These are phyloP conservation scores for Quercus suber DNA, from an alignment of 306 rosid species.

Conservation along the genomic window DNA sequence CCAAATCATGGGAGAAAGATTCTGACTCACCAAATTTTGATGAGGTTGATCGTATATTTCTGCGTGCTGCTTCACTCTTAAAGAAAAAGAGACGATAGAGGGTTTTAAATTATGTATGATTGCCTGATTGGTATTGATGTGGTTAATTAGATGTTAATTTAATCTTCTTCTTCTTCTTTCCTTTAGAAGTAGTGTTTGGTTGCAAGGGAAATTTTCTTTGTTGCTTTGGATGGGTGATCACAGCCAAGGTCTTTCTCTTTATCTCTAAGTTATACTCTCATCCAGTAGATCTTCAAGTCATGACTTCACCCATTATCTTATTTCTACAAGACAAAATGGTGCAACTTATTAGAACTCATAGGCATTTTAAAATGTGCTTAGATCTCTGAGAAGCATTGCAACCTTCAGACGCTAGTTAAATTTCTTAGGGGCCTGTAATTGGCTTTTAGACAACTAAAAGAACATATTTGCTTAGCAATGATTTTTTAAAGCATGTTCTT, in stretches of 20 bases:
- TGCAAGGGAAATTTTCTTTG: too few relatives aligned
- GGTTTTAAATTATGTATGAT: background rate
- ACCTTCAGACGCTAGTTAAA: background rate
- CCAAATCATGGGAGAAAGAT: slow-evolving; percentile 29
- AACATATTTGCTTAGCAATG: background rate
- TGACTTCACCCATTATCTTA: too few relatives aligned
- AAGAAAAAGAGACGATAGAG: slow-evolving; percentile 55
- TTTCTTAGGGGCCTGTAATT: background rate
- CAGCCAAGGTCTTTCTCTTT: background rate
- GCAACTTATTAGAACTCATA: too few relatives aligned
- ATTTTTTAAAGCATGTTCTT: background rate
- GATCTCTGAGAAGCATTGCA: background rate
- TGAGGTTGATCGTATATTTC: slow-evolving; percentile 74
- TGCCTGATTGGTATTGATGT: background rate
- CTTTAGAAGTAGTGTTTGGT: background rate
- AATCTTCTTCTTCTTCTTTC: too few relatives aligned
- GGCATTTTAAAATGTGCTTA: background rate
- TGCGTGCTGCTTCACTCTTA: slow-evolving; percentile 67
- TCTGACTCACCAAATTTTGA: slow-evolving; percentile 46
- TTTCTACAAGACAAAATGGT: too few relatives aligned
- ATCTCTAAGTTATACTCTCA: too few relatives aligned
- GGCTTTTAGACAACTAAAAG: background rate
- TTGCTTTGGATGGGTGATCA: background rate
- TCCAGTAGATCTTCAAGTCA: too few relatives aligned
- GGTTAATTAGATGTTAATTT: background rate